phyloP scores from a whole-genome alignment of 257 asterid genomes.

The Salvia rosmarinus region DNA sequence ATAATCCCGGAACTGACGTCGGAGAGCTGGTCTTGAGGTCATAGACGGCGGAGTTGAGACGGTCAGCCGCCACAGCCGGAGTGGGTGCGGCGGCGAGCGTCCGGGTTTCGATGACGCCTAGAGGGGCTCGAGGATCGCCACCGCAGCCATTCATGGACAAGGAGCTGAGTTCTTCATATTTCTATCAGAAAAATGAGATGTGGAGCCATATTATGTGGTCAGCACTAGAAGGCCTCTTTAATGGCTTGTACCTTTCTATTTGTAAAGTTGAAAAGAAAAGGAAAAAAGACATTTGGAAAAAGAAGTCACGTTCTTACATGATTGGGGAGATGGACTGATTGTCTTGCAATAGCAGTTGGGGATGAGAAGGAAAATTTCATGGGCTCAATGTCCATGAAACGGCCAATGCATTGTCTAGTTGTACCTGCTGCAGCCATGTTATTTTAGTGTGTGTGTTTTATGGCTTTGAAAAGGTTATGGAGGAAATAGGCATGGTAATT shows the following conservation, averaged over 20 bases:
- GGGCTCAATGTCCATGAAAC: conserved; percentile 51
- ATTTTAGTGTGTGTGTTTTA: conserved; percentile 1
- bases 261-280: neutral
- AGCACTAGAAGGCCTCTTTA: conserved; percentile 15
- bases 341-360: conserved; percentile 46
- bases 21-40: conserved; percentile 52
- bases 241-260: conserved; percentile 9
- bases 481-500: conserved; percentile 20
- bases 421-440: conserved; percentile 42
- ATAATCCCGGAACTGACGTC: conserved; percentile 65
- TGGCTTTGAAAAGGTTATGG: conserved; percentile 7
- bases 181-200: conserved; percentile 34
- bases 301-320: conserved; percentile 40
- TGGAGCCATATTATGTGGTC: neutral
- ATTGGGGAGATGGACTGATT: conserved; percentile 44
- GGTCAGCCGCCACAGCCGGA: conserved; percentile 57
- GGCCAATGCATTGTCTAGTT: conserved; percentile 41
- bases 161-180: conserved; percentile 52
- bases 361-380: conserved; percentile 44
- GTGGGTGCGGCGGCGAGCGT: conserved; percentile 56
- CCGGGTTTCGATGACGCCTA: conserved; percentile 66
- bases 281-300: neutral
- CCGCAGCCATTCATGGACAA: conserved; percentile 72
- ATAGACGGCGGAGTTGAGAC: conserved; percentile 65
- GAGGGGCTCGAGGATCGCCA: conserved; percentile 60